Percentiles rank a stretch among this genome's conserved stretches.
Evolutionary conservation across 1,284 basidiomycete genomes (phyloP).

Genomic region (Termitomyces sp.): DNA sequence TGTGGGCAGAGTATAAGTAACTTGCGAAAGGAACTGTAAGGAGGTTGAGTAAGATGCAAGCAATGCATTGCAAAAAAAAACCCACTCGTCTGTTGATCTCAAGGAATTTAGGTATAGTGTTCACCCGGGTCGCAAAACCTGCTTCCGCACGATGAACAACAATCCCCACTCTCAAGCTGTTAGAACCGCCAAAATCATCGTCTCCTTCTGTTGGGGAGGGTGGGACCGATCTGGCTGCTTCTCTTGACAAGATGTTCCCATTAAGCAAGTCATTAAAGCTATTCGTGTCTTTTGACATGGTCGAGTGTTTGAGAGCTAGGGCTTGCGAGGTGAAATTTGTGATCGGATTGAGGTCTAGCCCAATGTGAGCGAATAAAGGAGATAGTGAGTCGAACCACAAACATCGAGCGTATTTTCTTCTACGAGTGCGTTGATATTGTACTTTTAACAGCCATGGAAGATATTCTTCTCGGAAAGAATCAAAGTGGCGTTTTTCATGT

Average conservation of each 20-base stretch:
- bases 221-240: conserved; percentile 26
- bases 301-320: conserved; percentile 56
- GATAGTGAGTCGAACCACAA: conserved; percentile 13
- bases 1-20: conserved; percentile 50
- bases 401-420: conserved; percentile 56
- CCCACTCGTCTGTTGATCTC: conserved; percentile 78
- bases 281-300: conserved; percentile 30
- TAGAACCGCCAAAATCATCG: conserved; percentile 28
- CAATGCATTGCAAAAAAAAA: not conserved
- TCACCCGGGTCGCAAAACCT: conserved; percentile 71
- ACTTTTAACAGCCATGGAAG: conserved; percentile 86
- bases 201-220: conserved; percentile 46
- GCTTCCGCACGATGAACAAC: conserved; percentile 52
- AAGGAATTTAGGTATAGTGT: conserved; percentile 78
- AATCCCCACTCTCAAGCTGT: conserved; percentile 57
- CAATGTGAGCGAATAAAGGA: conserved; percentile 1
- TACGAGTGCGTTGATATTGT: conserved; percentile 63
- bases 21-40: conserved; percentile 47
- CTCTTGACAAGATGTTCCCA: conserved; percentile 10
- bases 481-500: conserved; percentile 61
- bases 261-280: conserved; percentile 12
- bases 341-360: conserved; percentile 38
- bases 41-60: not conserved
- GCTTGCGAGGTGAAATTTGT: conserved; percentile 38
- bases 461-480: conserved; percentile 83